These are phyloP conservation scores for Macrolepiota albuminosa DNA, from an alignment of 768 basidiomycete species.

Conservation along the genomic window DNA sequence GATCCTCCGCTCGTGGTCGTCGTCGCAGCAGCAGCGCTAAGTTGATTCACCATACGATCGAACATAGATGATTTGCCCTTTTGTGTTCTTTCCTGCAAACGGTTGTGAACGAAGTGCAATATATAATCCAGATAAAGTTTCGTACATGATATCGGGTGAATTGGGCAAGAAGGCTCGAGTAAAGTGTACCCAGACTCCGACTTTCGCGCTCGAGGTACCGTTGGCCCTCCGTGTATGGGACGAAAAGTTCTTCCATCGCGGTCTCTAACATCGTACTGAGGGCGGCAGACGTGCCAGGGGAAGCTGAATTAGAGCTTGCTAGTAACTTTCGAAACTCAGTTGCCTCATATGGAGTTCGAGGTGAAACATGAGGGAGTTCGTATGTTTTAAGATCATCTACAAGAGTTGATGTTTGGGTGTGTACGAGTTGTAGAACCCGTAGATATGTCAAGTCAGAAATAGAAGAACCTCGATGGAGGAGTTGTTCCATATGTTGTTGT, in stretches of 20 bases:
- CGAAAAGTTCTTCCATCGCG: slow-evolving; percentile 93
- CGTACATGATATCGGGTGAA: slow-evolving; percentile 91
- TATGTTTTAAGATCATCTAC: slow-evolving; percentile 92
- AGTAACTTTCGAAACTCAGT: slow-evolving; percentile 57
- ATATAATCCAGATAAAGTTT: slow-evolving; percentile 7
- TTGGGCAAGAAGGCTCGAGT: slow-evolving; percentile 59
- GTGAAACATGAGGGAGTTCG: slow-evolving; percentile 68
- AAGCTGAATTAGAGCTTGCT: slow-evolving; percentile 38
- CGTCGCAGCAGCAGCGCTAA: slow-evolving; percentile 70
- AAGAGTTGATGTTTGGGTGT: slow-evolving; percentile 68
- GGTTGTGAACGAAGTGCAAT: slow-evolving; percentile 7
- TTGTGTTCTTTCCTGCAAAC: slow-evolving; percentile 47
- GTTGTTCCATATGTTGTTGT: slow-evolving; percentile 91
- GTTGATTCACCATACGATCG: slow-evolving; percentile 88
- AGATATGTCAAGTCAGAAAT: slow-evolving; percentile 89
- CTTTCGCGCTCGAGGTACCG: slow-evolving; percentile 91
- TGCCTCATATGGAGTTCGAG: slow-evolving; percentile 60
- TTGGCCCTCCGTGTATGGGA: slow-evolving; percentile 88
- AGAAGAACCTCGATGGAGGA: slow-evolving; percentile 68
- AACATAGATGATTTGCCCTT: slow-evolving; percentile 77
- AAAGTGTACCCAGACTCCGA: slow-evolving; percentile 76
- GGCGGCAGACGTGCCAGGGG: slow-evolving; percentile 47
- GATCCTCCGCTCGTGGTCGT: slow-evolving; percentile 54
- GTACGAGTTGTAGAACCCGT: slow-evolving; percentile 84
- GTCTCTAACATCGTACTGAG: slow-evolving; percentile 87